Conservation (phyloP, 345 rosid genomes). For the Clarkia xantiana region DNA sequence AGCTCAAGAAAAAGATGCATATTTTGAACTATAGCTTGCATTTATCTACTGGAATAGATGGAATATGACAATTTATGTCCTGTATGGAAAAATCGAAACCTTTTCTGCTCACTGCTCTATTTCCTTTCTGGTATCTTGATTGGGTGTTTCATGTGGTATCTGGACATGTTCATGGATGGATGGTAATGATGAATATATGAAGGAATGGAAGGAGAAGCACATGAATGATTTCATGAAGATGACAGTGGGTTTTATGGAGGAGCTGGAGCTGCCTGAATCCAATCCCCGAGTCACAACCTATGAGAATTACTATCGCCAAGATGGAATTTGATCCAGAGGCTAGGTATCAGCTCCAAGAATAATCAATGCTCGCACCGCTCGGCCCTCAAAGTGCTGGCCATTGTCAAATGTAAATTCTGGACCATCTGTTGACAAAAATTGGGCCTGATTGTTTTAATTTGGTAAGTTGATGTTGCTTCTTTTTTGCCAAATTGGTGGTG, state of each 20-base stretch:
- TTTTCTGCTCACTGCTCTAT: not conserved
- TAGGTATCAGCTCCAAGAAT: no score
- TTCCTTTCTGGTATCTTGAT: not conserved
- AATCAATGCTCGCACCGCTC: no score
- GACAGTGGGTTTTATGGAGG: conserved; percentile 44
- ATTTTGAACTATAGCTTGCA: conserved; percentile 2
- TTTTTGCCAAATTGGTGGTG: no score
- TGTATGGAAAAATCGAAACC: not conserved
- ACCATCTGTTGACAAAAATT: no score
- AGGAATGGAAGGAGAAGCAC: conserved; percentile 61
- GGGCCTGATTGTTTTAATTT: no score
- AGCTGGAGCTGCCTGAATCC: conserved; percentile 47
- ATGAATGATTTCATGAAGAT: conserved; percentile 45
- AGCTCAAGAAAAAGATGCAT: not conserved
- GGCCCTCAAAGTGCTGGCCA: no score
- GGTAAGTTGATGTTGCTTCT: no score
- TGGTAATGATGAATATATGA: conserved; percentile 2
- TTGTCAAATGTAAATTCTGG: no score
- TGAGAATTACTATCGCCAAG: conserved; percentile 33
- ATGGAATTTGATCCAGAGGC: conserved; percentile 7
- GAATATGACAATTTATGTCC: no score
- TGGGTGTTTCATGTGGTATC: not conserved
- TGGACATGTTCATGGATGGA: not conserved
- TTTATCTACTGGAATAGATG: fast-evolving
- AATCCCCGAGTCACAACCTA: conserved; percentile 55